Percentiles rank a stretch among this genome's conserved stretches.
Conservation (phyloP, 768 basidiomycete genomes). For the Leucocoprinus birnbaumii region DNA sequence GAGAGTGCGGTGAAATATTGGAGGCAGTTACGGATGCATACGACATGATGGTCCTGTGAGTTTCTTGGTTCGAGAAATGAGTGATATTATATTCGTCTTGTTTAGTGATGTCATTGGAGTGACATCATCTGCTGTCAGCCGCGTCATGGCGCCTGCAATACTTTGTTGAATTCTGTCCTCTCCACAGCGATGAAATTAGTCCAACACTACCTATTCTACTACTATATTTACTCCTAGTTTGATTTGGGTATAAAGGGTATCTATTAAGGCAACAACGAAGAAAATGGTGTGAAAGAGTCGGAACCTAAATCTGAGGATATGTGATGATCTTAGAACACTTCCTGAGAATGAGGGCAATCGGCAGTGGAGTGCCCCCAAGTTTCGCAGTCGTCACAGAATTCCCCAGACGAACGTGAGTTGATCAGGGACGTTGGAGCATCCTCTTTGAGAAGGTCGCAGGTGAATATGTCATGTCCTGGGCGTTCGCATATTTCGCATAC, state of each 20-base stretch:
- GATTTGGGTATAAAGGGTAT: conserved; percentile 22
- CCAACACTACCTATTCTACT: conserved; percentile 5
- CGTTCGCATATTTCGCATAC: conserved; percentile 87
- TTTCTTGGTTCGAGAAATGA: too few relatives aligned
- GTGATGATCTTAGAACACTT: conserved; percentile 63
- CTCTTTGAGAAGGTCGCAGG: conserved; percentile 71
- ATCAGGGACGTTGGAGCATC: conserved; percentile 32
- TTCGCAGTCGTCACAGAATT: conserved; percentile 85
- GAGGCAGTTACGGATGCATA: conserved; percentile 68
- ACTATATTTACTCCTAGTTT: conserved; percentile 13
- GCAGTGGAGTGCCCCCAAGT: conserved; percentile 70
- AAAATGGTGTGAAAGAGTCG: conserved; percentile 20
- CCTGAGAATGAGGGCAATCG: conserved; percentile 82
- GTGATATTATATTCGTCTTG: background rate
- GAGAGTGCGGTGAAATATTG: conserved; percentile 42
- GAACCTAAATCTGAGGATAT: conserved; percentile 13
- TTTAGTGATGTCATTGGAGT: background rate
- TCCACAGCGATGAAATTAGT: background rate
- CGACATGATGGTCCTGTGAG: conserved; percentile 43
- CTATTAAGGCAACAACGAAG: background rate
- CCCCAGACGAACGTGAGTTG: conserved; percentile 19
- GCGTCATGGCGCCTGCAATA: background rate
- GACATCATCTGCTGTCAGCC: background rate
- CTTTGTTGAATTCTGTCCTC: background rate
- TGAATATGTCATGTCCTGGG: conserved; percentile 84